Evolutionary conservation across 176 grass and related monocot genomes (phyloP).

Genomic region (maize (Zea mays)): DNA sequence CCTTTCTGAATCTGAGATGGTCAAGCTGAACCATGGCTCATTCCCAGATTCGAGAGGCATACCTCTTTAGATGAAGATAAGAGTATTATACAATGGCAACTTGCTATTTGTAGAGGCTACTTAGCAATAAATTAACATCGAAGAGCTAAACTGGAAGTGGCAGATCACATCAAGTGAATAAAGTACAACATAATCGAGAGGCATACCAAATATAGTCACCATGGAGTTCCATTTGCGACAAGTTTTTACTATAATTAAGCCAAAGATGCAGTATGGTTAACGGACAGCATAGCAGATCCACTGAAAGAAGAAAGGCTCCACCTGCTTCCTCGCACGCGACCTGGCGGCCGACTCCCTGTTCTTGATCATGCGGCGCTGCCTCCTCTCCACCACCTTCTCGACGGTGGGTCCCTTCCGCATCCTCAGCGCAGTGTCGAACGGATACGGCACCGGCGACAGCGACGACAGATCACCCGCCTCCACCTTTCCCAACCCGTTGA

Average conservation of each 20-base stretch:
- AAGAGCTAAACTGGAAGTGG: conserved; percentile 27
- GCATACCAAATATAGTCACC: conserved; percentile 34
- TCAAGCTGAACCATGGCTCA: conserved; percentile 31
- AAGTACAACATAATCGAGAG: conserved; percentile 43
- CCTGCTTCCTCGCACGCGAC: conserved; percentile 82
- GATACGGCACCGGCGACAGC: conserved; percentile 72
- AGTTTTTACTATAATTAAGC: conserved; percentile 35
- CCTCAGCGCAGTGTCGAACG: conserved; percentile 55
- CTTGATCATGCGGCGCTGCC: conserved; percentile 89
- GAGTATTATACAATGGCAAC: conserved; percentile 30
- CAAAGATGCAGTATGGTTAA: conserved; percentile 21
- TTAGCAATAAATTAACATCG: conserved; percentile 27
- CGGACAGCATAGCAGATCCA: conserved; percentile 13
- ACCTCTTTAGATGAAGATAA: conserved; percentile 24
- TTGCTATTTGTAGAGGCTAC: conserved; percentile 40
- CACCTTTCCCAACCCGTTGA: conserved; percentile 51
- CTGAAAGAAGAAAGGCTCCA: conserved; percentile 29
- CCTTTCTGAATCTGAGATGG: conserved; percentile 31
- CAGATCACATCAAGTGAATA: conserved; percentile 44
- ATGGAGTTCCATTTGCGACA: conserved; percentile 35
- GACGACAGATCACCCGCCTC: conserved; percentile 59
- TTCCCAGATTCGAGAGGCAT: conserved; percentile 35
- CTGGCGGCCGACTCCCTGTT: conserved; percentile 86
- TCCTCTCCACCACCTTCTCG: conserved; percentile 87
- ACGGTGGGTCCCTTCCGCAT: conserved; percentile 59